phyloP scores from a whole-genome alignment of 2,329 filamentous ascomycete species.

The Aspergillus tanneri region DNA sequence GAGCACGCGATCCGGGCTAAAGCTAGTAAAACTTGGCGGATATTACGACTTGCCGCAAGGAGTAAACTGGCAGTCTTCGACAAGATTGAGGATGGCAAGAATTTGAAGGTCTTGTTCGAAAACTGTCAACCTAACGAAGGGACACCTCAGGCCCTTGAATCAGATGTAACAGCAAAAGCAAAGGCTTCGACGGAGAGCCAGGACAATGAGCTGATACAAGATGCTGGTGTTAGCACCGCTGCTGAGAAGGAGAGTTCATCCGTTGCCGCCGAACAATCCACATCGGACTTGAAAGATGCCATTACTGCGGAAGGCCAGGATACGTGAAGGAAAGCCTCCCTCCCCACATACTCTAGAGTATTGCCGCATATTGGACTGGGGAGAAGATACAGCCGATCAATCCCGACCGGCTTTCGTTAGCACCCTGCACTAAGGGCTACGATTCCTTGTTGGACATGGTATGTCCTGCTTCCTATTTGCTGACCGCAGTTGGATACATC shows the following conservation, averaged over 20 bases:
- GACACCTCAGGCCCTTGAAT: conserved; percentile 21
- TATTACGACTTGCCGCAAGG: conserved; percentile 74
- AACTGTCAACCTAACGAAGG: conserved; percentile 22
- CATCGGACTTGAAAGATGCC: conserved; percentile 13
- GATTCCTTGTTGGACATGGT: conserved; percentile 4
- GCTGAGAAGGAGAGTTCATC: conserved; percentile 9
- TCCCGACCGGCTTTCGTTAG: conserved; percentile 10
- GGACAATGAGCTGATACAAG: conserved; percentile 9
- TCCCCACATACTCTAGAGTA: no score
- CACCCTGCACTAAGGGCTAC: conserved; percentile 1
- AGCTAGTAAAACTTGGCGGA: conserved; percentile 86
- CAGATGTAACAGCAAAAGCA: conserved; percentile 22
- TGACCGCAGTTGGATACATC: conserved; percentile 11
- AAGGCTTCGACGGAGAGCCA: conserved; percentile 18
- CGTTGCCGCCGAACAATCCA: conserved; percentile 10
- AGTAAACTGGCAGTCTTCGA: conserved; percentile 77
- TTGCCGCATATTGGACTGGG: no score
- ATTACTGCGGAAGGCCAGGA: conserved; percentile 7
- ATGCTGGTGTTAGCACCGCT: conserved; percentile 2
- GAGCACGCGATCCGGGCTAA: conserved; percentile 66
- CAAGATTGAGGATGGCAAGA: conserved; percentile 79
- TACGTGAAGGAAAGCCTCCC: conserved; percentile 20
- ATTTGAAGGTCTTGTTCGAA: conserved; percentile 55
- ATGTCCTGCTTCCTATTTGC: conserved; percentile 6
- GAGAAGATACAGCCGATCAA: neutral